Evolutionary conservation across 345 rosid genomes (phyloP).

Genomic region (Hypericum androsaemum): DNA sequence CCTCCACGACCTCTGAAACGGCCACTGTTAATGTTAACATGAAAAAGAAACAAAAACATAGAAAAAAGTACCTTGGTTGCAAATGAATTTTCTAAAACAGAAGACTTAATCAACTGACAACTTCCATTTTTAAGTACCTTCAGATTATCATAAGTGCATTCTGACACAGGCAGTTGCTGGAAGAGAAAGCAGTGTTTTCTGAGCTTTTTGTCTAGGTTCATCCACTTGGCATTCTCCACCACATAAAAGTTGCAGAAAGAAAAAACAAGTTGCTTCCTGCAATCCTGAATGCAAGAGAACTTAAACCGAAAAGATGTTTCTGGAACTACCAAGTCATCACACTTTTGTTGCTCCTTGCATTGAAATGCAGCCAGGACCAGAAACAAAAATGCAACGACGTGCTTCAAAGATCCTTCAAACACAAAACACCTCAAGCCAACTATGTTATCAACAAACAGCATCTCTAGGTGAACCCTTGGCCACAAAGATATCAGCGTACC

Average conservation of each 20-base stretch:
- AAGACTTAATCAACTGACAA: constrained; percentile 14
- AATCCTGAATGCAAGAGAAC: constrained; percentile 41
- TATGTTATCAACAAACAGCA: constrained; percentile 64
- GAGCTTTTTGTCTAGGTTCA: constrained; percentile 41
- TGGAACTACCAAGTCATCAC: constrained; percentile 44
- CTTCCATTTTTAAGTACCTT: constrained; percentile 47
- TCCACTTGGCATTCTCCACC: constrained; percentile 53
- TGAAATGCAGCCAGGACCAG: constrained; percentile 40
- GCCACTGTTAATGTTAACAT: background rate
- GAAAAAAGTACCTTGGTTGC: constrained; percentile 25
- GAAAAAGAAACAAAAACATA: background rate
- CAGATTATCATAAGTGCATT: constrained; percentile 56
- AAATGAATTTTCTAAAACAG: constrained; percentile 15
- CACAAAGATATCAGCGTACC: constrained; percentile 45
- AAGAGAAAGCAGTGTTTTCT: constrained; percentile 41
- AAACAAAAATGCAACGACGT: constrained; percentile 51
- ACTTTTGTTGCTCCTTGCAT: constrained; percentile 35
- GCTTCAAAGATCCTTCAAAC: constrained; percentile 77
- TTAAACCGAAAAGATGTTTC: constrained; percentile 64
- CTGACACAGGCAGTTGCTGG: constrained; percentile 50
- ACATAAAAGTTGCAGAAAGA: constrained; percentile 46
- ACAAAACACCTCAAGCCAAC: constrained; percentile 61
- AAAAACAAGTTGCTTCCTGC: constrained; percentile 53
- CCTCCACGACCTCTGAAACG: background rate
- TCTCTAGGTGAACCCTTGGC: constrained; percentile 82